Evolutionary conservation across 2,329 filamentous ascomycete genomes (phyloP), one percentile per base, ranked within the genome.

Genomic region (Epichloe coenophiala): DNA sequence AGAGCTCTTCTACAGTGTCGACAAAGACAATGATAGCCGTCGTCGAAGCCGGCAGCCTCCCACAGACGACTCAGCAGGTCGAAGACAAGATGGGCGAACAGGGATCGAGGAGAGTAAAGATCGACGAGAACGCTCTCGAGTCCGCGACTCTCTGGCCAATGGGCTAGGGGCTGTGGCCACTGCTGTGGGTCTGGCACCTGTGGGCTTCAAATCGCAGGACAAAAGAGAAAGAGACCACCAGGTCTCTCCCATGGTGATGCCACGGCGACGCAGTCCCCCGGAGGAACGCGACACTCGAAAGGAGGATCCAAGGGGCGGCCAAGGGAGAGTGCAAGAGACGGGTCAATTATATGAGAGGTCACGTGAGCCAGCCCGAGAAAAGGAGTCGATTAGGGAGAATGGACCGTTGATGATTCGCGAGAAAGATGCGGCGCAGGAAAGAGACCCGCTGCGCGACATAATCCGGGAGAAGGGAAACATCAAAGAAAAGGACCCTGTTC

Each of bases 161-260:
- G 75, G 74, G 1, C 62, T 77, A 3, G 70, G 74, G 35, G 68
- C 72, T 17, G 72, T 71, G 33, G 74, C 73, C 5, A 71, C 71
- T 3, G 70, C 74, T 3, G 66, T 77, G 17, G 74, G 72, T 36
- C 64, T 75, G 11, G 60, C 60, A 1, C 61, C 67, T 4, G 58
- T 61, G 7, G 51, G 63, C 17, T 71, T 68, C 45, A 68, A 70
- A 17, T 40, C 45, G 13, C 65, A 67, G 15, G 63, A 68, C 4
- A 68, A 17, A 17, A 17, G 17, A 17, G 17, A 65, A 52, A 68
- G 68, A 31, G 65, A 63, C 8, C 63, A 63, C 8, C 63, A 61
- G 15, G 63, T 66, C 9, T 56, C 59, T 2, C 61, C 61, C 31
- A 60, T 31, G 27, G 27, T 31, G 27, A 31, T 63, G 13, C 56